These are phyloP conservation scores for Vigna mungo DNA, from an alignment of 306 rosid genomes.

Conservation along the genomic window DNA sequence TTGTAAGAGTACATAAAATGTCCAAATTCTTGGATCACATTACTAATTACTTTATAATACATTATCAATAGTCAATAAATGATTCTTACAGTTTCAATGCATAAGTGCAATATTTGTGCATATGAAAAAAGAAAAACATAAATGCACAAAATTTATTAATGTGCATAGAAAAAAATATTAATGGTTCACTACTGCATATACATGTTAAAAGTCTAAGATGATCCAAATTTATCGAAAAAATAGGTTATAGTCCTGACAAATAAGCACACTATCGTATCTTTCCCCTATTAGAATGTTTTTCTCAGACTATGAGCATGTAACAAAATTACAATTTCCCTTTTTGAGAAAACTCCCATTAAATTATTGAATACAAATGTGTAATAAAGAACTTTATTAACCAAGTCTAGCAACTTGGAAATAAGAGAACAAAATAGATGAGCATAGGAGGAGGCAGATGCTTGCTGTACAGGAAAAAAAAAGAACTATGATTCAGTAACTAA, in stretches of 20 bases:
- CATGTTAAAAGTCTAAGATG: background rate
- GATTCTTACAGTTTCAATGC: background rate
- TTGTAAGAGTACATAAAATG: background rate
- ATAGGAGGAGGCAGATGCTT: background rate
- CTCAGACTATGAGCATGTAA: background rate
- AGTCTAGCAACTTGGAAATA: background rate
- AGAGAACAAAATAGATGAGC: background rate
- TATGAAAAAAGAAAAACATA: background rate
- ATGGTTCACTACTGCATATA: background rate
- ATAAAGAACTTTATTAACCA: background rate
- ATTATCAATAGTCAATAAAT: background rate
- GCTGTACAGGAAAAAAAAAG: background rate
- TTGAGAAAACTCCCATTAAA: background rate
- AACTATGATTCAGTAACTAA: background rate
- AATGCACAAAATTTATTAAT: background rate
- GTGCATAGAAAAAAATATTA: background rate
- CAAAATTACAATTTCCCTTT: background rate
- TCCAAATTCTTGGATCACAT: background rate
- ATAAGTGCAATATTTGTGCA: background rate
- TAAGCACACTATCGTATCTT: background rate
- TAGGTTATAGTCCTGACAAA: background rate
- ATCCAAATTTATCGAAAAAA: background rate
- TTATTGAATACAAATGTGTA: background rate
- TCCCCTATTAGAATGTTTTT: background rate
- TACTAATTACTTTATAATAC: background rate